A percentile compares a stretch with the other conserved stretches of the same genome.
These are phyloP conservation scores for Penicillium hordei DNA, from an alignment of 2,329 filamentous ascomycete genomes.

Conservation along the genomic window DNA sequence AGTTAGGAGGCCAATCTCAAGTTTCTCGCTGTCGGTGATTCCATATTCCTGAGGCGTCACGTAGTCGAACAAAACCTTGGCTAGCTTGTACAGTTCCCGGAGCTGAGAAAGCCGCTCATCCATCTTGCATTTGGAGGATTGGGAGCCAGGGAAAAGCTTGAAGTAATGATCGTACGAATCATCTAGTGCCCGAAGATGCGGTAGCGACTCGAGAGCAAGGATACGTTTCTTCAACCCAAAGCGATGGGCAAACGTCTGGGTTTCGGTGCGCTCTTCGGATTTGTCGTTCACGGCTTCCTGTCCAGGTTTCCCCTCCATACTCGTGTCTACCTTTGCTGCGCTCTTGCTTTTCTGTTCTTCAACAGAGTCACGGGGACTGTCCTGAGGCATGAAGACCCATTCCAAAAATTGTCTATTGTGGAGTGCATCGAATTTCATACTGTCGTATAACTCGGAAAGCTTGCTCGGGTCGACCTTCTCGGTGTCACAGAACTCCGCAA, in stretches of 20 bases:
- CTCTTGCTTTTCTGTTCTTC: constrained; percentile 34
- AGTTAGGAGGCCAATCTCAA: constrained; percentile 95
- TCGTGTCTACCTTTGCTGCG: constrained; percentile 20
- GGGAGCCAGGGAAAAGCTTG: constrained; percentile 78
- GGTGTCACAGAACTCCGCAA: constrained; percentile 91
- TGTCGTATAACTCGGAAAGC: constrained; percentile 97
- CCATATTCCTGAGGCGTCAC: constrained; percentile 98
- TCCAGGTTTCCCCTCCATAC: constrained; percentile 21
- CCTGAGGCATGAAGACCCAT: constrained; percentile 92
- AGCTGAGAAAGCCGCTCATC: constrained; percentile 85
- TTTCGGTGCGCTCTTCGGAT: constrained; percentile 34
- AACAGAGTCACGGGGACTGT: constrained; percentile 73
- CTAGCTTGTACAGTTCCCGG: constrained; percentile 86
- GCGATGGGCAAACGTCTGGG: constrained; percentile 38
- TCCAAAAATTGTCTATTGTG: constrained; percentile 96
- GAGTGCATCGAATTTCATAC: constrained; percentile 98
- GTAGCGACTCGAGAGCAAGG: constrained; percentile 46
- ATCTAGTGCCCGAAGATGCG: constrained; percentile 49
- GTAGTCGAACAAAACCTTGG: constrained; percentile 96
- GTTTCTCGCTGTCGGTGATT: constrained; percentile 90
- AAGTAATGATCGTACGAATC: constrained; percentile 73
- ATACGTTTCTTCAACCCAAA: constrained; percentile 55
- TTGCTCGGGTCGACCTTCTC: constrained; percentile 99
- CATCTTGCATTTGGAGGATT: constrained; percentile 71
- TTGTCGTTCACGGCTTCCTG: constrained; percentile 28